Percentiles rank a stretch among this genome's conserved stretches.
Evolutionary conservation across 129 eudicot species (phyloP).

Genomic region (Mikania micrantha): DNA sequence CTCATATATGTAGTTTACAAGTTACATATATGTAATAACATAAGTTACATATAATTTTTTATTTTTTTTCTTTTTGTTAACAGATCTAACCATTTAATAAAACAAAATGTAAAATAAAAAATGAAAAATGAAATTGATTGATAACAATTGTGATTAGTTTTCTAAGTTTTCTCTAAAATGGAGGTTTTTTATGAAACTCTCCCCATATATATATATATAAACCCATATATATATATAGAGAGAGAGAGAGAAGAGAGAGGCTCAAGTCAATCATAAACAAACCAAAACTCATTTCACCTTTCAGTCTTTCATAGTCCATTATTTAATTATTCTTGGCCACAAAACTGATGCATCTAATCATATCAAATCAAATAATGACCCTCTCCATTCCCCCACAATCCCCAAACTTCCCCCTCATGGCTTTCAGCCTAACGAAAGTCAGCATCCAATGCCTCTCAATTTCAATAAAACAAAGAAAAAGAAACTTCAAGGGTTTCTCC

Average conservation of each 20-base stretch:
- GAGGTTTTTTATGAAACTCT: too few relatives aligned
- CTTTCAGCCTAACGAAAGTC: slow-evolving; percentile 26
- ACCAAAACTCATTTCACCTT: slow-evolving; percentile 17
- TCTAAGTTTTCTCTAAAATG: too few relatives aligned
- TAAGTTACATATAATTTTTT: too few relatives aligned
- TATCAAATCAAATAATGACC: slow-evolving; percentile 24
- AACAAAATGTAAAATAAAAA: too few relatives aligned
- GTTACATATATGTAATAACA: too few relatives aligned
- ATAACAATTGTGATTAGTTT: too few relatives aligned
- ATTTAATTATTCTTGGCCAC: slow-evolving; percentile 27
- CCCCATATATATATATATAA: too few relatives aligned
- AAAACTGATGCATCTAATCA: slow-evolving; percentile 26
- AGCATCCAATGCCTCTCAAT: slow-evolving; percentile 15
- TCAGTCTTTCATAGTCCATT: slow-evolving; percentile 20
- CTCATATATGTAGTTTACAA: too few relatives aligned
- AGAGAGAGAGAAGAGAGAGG: background rate
- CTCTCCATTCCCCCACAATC: slow-evolving; percentile 17
- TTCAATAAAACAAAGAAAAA: background rate
- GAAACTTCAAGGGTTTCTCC: slow-evolving; percentile 20
- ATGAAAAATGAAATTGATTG: too few relatives aligned
- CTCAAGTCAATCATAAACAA: slow-evolving; percentile 19
- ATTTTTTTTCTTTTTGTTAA: too few relatives aligned
- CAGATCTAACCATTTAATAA: too few relatives aligned
- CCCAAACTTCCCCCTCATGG: slow-evolving; percentile 31
- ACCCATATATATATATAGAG: too few relatives aligned